phyloP scores from a whole-genome alignment of 1,284 basidiomycete species.

The Ganoderma meredithae region DNA sequence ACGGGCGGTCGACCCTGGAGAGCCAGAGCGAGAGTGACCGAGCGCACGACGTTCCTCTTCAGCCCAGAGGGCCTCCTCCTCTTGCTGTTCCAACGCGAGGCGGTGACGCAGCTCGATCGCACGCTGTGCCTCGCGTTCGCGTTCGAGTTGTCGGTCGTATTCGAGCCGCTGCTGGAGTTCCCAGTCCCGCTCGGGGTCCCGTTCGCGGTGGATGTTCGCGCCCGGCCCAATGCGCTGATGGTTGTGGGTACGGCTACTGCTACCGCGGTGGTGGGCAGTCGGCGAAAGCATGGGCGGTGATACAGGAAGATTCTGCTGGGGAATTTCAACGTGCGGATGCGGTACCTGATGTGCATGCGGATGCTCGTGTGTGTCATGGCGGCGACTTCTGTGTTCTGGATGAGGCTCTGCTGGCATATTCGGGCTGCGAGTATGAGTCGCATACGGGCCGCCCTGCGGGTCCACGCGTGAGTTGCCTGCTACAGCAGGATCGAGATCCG shows the following conservation, averaged over 20 bases:
- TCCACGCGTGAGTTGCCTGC: slow-evolving; percentile 36
- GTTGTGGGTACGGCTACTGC: slow-evolving; percentile 51
- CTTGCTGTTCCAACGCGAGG: slow-evolving; percentile 33
- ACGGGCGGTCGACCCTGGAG: slow-evolving; percentile 30
- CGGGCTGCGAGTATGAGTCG: slow-evolving; percentile 37
- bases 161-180: slow-evolving; percentile 52
- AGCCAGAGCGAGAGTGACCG: slow-evolving; percentile 34
- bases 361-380: slow-evolving; percentile 36
- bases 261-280: slow-evolving; percentile 34
- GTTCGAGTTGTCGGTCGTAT: slow-evolving; percentile 55
- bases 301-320: slow-evolving; percentile 33
- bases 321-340: slow-evolving; percentile 37
- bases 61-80: slow-evolving; percentile 31
- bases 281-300: slow-evolving; percentile 35
- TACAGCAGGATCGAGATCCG: slow-evolving; percentile 34
- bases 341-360: slow-evolving; percentile 34
- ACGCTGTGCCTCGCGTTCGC: slow-evolving; percentile 49
- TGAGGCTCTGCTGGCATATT: slow-evolving; percentile 36
- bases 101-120: slow-evolving; percentile 33
- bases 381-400: slow-evolving; percentile 32
- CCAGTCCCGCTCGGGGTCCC: slow-evolving; percentile 54
- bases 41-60: slow-evolving; percentile 27
- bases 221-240: slow-evolving; percentile 74
- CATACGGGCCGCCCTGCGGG: slow-evolving; percentile 35
- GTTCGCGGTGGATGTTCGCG: slow-evolving; percentile 55